These are phyloP conservation scores for Camellia granthamiana DNA, from an alignment of 148 eudicot genomes.

Conservation along the genomic window DNA sequence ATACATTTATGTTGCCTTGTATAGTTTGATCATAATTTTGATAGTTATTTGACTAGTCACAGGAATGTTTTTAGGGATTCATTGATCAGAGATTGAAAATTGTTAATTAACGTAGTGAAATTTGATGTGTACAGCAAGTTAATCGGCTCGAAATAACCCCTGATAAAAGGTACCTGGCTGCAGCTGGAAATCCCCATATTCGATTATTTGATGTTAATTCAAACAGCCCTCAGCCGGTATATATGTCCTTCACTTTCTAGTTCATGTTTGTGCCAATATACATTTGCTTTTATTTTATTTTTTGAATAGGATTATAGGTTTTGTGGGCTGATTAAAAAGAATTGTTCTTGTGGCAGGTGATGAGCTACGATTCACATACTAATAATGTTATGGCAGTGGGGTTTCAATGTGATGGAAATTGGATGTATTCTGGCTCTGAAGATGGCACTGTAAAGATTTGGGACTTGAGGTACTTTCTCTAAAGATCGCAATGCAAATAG, in stretches of 20 bases:
- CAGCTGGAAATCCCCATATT: conserved; percentile 94
- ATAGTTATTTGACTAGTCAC: neutral
- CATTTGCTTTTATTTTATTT: neutral
- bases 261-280: neutral
- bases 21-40: neutral
- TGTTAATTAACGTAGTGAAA: neutral
- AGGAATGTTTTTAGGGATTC: neutral
- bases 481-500: neutral
- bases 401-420: conserved; percentile 88
- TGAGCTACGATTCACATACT: conserved; percentile 96
- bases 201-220: conserved; percentile 86
- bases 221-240: conserved; percentile 78
- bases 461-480: conserved; percentile 76
- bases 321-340: conserved; percentile 6
- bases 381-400: conserved; percentile 99
- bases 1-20: neutral
- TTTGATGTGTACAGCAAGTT: conserved; percentile 63
- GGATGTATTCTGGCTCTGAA: conserved; percentile 99
- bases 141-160: conserved; percentile 95
- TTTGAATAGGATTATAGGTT: neutral
- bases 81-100: neutral
- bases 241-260: neutral
- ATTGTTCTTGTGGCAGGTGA: conserved; percentile 51
- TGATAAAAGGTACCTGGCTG: conserved; percentile 82
- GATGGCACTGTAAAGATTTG: conserved; percentile 99